Evolutionary conservation across 345 rosid species (phyloP).

Genomic region (Bruguiera parviflora): DNA sequence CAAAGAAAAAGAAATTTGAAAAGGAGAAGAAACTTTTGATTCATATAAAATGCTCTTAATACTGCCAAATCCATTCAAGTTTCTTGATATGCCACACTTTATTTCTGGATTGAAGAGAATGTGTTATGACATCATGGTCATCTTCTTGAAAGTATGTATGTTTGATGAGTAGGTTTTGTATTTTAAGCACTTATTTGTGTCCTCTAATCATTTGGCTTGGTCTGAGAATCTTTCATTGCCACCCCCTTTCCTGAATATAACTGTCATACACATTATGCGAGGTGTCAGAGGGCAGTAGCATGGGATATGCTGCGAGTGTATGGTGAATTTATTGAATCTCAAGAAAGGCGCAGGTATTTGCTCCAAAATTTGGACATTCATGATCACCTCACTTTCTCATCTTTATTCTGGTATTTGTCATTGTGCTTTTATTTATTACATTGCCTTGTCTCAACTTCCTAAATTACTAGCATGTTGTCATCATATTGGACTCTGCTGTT

Average conservation of each 20-base stretch:
- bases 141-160: background rate
- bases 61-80: too few species aligned
- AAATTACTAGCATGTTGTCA: background rate
- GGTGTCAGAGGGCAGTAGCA: constrained; percentile 67
- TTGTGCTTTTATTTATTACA: background rate
- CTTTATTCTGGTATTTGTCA: background rate
- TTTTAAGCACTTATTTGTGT: background rate
- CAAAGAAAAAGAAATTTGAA: too few species aligned
- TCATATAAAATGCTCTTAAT: too few species aligned
- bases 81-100: background rate
- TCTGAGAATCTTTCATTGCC: background rate
- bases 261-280: constrained; percentile 8
- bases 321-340: constrained; percentile 66
- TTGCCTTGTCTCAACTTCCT: background rate
- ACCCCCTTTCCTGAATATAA: background rate
- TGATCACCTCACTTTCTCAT: background rate
- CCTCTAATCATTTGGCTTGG: constrained; percentile 9
- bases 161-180: background rate
- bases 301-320: constrained; percentile 98
- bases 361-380: constrained; percentile 8
- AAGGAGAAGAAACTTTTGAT: too few species aligned
- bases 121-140: background rate
- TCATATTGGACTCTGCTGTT: background rate
- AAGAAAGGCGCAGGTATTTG: constrained; percentile 76
- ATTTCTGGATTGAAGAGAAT: background rate